phyloP scores from a whole-genome alignment of 1,284 basidiomycete species.

The Trametes hirsuta region DNA sequence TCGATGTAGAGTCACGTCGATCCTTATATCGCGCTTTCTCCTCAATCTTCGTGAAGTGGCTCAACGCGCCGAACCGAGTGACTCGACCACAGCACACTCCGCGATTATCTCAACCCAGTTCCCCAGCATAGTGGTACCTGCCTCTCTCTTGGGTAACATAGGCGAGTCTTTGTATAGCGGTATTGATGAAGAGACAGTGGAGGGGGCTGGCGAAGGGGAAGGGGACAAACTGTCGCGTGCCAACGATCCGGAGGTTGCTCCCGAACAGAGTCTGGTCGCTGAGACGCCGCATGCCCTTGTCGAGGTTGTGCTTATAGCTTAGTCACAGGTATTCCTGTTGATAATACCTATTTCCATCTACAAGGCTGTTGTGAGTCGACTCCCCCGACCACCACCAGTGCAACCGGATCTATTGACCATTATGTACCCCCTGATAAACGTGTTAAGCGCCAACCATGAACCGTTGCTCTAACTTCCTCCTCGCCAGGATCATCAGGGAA shows the following conservation, averaged over 20 bases:
- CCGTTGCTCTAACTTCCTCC: constrained; percentile 69
- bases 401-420: background rate
- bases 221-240: background rate
- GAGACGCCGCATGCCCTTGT: too few relatives aligned
- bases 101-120: constrained; percentile 7
- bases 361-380: background rate
- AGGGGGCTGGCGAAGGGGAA: constrained; percentile 4
- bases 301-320: too few relatives aligned
- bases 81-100: background rate
- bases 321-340: too few relatives aligned
- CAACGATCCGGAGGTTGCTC: background rate
- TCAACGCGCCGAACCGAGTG: background rate
- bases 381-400: background rate
- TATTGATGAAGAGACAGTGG: background rate
- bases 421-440: constrained; percentile 15
- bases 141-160: constrained; percentile 5
- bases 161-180: constrained; percentile 12
- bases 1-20: constrained; percentile 12
- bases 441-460: constrained; percentile 76
- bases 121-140: background rate
- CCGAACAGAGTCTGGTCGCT: too few relatives aligned
- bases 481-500: constrained; percentile 86
- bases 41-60: constrained; percentile 19
- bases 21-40: constrained; percentile 22
- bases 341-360: background rate